Conservation (phyloP, 805 yeast genomes). For the Hanseniaspora valbyensis region DNA sequence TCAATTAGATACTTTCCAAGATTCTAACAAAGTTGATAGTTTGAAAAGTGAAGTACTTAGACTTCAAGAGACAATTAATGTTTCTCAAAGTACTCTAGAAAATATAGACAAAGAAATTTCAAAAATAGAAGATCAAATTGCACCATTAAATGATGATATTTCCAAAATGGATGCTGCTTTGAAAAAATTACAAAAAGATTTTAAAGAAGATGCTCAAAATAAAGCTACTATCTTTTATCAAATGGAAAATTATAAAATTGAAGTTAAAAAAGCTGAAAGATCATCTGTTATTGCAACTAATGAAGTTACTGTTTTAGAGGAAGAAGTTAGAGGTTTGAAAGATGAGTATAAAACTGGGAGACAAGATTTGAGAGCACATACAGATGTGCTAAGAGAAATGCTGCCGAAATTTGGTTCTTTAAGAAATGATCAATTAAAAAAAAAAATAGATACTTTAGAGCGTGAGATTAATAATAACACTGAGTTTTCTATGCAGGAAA, state of each 20-base stretch:
- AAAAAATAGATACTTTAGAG: slow-evolving; percentile 3
- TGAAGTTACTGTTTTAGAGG: slow-evolving; percentile 19
- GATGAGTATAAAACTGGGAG: slow-evolving; percentile 26
- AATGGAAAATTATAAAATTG: background rate
- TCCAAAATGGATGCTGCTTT: slow-evolving; percentile 18
- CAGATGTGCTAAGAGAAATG: slow-evolving; percentile 1
- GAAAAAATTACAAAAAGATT: slow-evolving; percentile 14
- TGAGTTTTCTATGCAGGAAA: slow-evolving; percentile 17
- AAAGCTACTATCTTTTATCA: background rate
- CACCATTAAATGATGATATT: slow-evolving; percentile 20
- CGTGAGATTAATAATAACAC: slow-evolving; percentile 16
- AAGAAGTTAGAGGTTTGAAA: slow-evolving; percentile 23
- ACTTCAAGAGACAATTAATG: slow-evolving; percentile 23
- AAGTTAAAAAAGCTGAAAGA: slow-evolving; percentile 16
- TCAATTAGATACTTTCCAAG: slow-evolving; percentile 24
- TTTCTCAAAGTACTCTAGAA: slow-evolving; percentile 23
- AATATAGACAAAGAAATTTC: slow-evolving; percentile 23
- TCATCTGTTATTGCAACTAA: slow-evolving; percentile 18
- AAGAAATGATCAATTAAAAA: slow-evolving; percentile 10
- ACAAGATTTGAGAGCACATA: slow-evolving; percentile 18
- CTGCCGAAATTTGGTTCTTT: background rate
- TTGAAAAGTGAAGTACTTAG: slow-evolving; percentile 21
- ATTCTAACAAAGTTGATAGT: slow-evolving; percentile 24
- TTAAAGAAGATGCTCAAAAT: slow-evolving; percentile 18
- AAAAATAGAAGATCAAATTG: slow-evolving; percentile 19